Conservation (phyloP, 148 eudicot species). For the Arbutus unedo region DNA sequence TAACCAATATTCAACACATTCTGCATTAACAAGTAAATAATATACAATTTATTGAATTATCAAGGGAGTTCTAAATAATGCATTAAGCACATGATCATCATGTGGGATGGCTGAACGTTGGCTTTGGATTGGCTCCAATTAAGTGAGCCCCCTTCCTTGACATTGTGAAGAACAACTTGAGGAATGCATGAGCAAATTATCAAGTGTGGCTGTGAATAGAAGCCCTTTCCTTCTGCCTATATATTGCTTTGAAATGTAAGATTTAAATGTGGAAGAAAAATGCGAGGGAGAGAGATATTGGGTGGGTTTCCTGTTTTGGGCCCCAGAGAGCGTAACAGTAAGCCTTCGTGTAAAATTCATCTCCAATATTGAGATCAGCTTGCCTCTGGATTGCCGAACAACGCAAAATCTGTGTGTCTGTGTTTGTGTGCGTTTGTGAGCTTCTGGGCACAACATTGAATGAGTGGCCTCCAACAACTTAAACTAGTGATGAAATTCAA, state of each 20-base stretch:
- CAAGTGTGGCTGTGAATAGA: background rate
- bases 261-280: background rate
- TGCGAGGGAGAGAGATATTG: background rate
- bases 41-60: background rate
- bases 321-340: background rate
- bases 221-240: background rate
- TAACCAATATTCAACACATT: background rate
- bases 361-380: background rate
- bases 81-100: background rate
- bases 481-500: conserved; percentile 3
- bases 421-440: background rate
- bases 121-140: background rate
- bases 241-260: too few species aligned
- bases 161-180: background rate
- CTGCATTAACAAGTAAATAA: background rate
- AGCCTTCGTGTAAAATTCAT: background rate
- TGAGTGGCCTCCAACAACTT: background rate
- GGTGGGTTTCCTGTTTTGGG: background rate
- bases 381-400: background rate
- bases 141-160: background rate
- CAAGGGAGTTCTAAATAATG: background rate
- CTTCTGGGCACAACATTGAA: background rate
- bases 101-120: background rate
- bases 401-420: background rate
- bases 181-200: background rate